phyloP scores from a whole-genome alignment of 1,284 basidiomycete species.

The Amylostereum areolatum region DNA sequence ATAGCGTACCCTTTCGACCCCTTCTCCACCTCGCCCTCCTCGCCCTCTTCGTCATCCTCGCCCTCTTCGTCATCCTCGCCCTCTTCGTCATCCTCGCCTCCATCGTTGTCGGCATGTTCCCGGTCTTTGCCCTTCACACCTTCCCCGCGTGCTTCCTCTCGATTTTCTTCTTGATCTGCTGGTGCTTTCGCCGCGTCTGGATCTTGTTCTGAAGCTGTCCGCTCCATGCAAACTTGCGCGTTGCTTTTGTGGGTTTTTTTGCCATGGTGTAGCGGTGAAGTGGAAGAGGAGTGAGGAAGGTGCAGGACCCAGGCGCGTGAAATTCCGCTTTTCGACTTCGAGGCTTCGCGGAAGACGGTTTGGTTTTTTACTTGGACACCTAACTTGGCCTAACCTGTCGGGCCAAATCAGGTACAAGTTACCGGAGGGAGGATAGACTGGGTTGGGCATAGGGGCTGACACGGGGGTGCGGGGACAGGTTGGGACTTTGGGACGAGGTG shows the following conservation, averaged over 20 bases:
- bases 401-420: too few relatives aligned
- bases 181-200: slow-evolving; percentile 69
- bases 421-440: too few relatives aligned
- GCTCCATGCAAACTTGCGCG: slow-evolving; percentile 81
- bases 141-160: slow-evolving; percentile 51
- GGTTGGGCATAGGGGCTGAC: too few relatives aligned
- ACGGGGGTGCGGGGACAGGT: too few relatives aligned
- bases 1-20: slow-evolving; percentile 19
- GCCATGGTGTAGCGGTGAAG: slow-evolving; percentile 49
- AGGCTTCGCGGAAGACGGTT: too few relatives aligned
- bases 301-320: too few relatives aligned
- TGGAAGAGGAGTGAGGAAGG: too few relatives aligned
- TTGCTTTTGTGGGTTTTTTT: slow-evolving; percentile 66
- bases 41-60: slow-evolving; percentile 31
- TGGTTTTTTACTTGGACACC: too few relatives aligned
- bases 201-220: slow-evolving; percentile 86
- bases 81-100: slow-evolving; percentile 25
- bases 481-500: too few relatives aligned
- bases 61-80: slow-evolving; percentile 30
- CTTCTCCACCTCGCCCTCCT: too few relatives aligned
- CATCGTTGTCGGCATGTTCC: slow-evolving; percentile 26
- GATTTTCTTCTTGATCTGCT: slow-evolving; percentile 66
- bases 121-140: slow-evolving; percentile 29
- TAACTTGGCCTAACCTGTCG: too few relatives aligned
- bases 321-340: too few relatives aligned